These are phyloP conservation scores for Scolecobasidium constrictum DNA, from an alignment of 2,329 filamentous ascomycete genomes.

Conservation along the genomic window DNA sequence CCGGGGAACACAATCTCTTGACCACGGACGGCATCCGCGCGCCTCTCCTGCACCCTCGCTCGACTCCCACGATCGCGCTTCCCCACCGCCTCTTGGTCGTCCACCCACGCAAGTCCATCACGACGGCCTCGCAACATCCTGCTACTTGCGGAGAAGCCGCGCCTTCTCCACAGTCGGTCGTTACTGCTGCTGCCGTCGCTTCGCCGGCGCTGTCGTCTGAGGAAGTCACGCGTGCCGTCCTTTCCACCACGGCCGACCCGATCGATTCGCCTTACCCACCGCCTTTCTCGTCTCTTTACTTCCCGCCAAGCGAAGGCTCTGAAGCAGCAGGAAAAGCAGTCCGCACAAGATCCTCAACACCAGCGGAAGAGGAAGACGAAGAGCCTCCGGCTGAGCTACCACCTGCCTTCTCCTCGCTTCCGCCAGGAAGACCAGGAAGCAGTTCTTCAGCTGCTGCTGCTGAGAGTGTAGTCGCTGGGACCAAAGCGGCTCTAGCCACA, in stretches of 20 bases:
- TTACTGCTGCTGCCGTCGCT: not conserved
- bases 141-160: conserved; percentile 1
- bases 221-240: not conserved
- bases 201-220: not conserved
- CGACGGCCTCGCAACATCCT: conserved; percentile 1
- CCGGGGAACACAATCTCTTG: not conserved
- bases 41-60: not conserved
- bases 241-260: conserved; percentile 28
- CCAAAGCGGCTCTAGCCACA: conserved; percentile 73
- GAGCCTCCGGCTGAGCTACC: conserved; percentile 13
- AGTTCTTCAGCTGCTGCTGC: conserved; percentile 35
- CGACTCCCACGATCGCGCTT: not conserved
- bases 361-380: conserved; percentile 18
- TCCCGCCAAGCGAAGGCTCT: conserved; percentile 32
- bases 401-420: conserved; percentile 27
- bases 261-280: conserved; percentile 44
- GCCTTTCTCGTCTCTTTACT: conserved; percentile 54
- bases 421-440: conserved; percentile 32
- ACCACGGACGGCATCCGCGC: not conserved
- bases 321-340: conserved; percentile 34
- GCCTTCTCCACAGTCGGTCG: conserved; percentile 4
- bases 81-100: not conserved
- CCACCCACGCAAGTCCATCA: not conserved
- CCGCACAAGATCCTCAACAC: not conserved
- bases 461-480: conserved; percentile 47